These are phyloP conservation scores for Zasmidium angulare DNA, from an alignment of 2,329 filamentous ascomycete species.

Conservation along the genomic window DNA sequence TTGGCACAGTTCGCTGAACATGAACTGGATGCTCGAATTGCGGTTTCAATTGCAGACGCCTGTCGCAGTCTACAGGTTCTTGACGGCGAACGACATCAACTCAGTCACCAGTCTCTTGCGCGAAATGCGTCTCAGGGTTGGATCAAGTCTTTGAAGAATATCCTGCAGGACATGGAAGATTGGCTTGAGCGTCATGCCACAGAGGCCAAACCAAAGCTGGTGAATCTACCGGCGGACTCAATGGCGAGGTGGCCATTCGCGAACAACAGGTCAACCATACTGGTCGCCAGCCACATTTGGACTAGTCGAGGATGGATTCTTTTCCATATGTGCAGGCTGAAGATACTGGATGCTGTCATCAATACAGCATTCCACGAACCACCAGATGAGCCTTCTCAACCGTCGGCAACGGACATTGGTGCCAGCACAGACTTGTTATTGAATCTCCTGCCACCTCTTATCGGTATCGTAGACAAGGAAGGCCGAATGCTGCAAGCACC, in stretches of 20 bases:
- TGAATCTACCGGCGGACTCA: background rate
- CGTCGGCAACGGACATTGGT: background rate
- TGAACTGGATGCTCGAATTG: background rate
- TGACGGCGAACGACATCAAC: background rate
- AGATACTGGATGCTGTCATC: background rate
- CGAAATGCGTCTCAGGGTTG: too few relatives aligned
- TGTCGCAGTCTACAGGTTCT: background rate
- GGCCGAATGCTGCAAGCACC: background rate
- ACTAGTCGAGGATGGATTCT: background rate
- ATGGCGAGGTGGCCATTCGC: background rate
- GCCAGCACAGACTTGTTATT: background rate
- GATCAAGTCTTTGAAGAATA: background rate
- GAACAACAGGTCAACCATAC: background rate
- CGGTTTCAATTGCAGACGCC: background rate
- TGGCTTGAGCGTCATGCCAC: background rate
- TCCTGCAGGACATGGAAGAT: background rate
- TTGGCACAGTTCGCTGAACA: background rate
- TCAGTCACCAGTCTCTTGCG: background rate
- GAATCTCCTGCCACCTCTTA: background rate
- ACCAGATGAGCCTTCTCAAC: background rate
- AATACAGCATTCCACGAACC: background rate
- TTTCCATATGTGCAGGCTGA: background rate
- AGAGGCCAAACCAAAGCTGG: background rate
- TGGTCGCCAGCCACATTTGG: background rate
- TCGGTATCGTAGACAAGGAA: background rate